Evolutionary conservation across 345 rosid genomes (phyloP).

Genomic region (Boechera stricta): DNA sequence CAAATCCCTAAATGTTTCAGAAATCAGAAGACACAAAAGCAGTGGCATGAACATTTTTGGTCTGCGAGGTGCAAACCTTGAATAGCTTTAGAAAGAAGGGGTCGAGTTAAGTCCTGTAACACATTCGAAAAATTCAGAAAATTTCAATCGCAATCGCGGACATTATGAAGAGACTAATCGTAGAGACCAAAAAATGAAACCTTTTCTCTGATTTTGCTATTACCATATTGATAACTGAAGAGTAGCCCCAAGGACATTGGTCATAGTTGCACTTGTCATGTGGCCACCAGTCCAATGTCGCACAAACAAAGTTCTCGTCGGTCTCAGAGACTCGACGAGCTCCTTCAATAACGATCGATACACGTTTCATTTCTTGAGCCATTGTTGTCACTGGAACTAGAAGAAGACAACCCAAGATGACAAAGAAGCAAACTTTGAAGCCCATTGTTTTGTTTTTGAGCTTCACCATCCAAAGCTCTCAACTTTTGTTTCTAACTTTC

Average conservation of each 20-base stretch:
- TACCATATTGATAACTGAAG: conserved; percentile 85
- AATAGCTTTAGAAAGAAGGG: conserved; percentile 76
- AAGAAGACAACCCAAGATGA: conserved; percentile 55
- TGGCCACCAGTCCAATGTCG: conserved; percentile 99
- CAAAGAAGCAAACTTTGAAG: conserved; percentile 43
- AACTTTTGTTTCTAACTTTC: conserved; percentile 16
- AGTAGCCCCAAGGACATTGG: conserved; percentile 89
- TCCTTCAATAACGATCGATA: conserved; percentile 63
- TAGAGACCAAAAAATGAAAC: neutral
- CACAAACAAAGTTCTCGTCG: conserved; percentile 85
- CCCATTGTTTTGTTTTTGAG: conserved; percentile 51
- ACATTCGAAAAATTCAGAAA: conserved; percentile 1
- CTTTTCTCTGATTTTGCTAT: conserved; percentile 16
- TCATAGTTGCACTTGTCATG: conserved; percentile 93
- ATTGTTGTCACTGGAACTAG: conserved; percentile 35
- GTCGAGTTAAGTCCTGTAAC: conserved; percentile 82
- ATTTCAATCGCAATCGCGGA: neutral
- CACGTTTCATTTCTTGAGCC: conserved; percentile 54
- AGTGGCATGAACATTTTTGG: neutral
- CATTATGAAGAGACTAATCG: neutral
- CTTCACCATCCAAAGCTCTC: conserved; percentile 33
- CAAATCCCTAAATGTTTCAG: conserved; percentile 13
- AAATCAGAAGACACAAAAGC: conserved; percentile 11
- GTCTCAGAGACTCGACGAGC: conserved; percentile 56
- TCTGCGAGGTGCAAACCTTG: conserved; percentile 54